phyloP scores from a whole-genome alignment of 805 yeast species.

The Wickerhamiella sergipiensis region DNA sequence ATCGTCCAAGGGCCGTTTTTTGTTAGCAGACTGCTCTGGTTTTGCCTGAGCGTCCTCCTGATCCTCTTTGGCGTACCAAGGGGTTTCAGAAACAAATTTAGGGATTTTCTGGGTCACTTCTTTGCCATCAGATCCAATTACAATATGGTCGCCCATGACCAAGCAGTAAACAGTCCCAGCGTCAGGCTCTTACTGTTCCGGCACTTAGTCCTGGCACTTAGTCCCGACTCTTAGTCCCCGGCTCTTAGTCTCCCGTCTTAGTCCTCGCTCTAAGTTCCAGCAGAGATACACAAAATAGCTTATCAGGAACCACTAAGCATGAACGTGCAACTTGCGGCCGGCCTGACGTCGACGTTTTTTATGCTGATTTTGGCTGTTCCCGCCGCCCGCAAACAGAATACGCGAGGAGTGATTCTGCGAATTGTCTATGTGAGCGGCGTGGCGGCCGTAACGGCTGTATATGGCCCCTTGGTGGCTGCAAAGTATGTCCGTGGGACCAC shows the following conservation, averaged over 20 bases:
- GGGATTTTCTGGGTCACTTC: slow-evolving; percentile 1
- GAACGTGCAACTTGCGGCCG: not conserved
- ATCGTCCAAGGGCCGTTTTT: not conserved
- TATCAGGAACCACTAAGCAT: not conserved
- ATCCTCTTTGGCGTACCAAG: slow-evolving; percentile 2
- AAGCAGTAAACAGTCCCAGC: too few species aligned
- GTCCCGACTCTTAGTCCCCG: too few species aligned
- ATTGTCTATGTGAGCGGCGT: not conserved
- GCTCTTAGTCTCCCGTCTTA: too few species aligned
- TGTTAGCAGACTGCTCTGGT: too few species aligned
- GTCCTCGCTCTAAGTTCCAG: too few species aligned
- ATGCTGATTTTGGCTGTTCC: not conserved
- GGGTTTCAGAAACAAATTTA: not conserved
- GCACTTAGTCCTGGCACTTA: too few species aligned
- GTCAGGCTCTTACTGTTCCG: too few species aligned
- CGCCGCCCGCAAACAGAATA: not conserved
- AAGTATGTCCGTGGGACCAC: not conserved
- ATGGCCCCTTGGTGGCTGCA: not conserved
- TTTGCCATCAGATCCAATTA: slow-evolving; percentile 4
- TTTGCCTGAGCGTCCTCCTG: too few species aligned
- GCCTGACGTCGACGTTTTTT: not conserved
- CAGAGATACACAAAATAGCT: too few species aligned
- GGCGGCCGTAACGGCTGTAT: not conserved
- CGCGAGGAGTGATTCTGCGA: not conserved
- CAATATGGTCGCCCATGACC: not conserved